phyloP scores from a whole-genome alignment of 1,139 yeast genomes.

The Yamadazyma friedrichii region DNA sequence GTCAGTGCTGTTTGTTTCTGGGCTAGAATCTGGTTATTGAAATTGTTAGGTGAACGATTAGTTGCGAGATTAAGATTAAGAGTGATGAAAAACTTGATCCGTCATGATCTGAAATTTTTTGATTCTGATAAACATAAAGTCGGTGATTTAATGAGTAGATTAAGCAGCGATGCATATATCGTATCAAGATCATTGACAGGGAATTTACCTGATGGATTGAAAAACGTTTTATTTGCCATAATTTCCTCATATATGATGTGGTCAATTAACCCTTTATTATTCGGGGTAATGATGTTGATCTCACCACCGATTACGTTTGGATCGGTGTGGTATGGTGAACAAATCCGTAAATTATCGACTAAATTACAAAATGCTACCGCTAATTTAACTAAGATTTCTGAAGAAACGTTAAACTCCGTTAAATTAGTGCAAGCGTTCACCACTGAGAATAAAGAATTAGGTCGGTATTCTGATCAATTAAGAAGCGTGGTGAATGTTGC shows the following conservation, averaged over 20 bases:
- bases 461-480: conserved; percentile 39
- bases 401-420: conserved; percentile 46
- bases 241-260: conserved; percentile 50
- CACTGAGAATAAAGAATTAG: conserved; percentile 43
- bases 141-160: conserved; percentile 53
- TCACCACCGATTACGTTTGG: conserved; percentile 56
- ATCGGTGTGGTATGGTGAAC: conserved; percentile 49
- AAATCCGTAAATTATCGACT: conserved; percentile 43
- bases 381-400: conserved; percentile 45
- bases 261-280: conserved; percentile 42
- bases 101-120: conserved; percentile 52
- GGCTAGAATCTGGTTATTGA: conserved; percentile 51
- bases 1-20: conserved; percentile 47
- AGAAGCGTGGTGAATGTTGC: conserved; percentile 45
- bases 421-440: conserved; percentile 48
- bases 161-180: conserved; percentile 55
- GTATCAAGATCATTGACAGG: conserved; percentile 47
- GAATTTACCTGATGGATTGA: conserved; percentile 49
- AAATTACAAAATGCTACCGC: conserved; percentile 48
- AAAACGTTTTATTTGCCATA: conserved; percentile 44
- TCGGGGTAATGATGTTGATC: conserved; percentile 50
- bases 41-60: conserved; percentile 41
- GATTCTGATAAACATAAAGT: conserved; percentile 54
- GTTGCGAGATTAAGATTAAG: conserved; percentile 48
- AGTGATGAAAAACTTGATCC: conserved; percentile 48